These are phyloP conservation scores for Intubia oerlemansii DNA, from an alignment of 2,329 filamentous ascomycete genomes.

Conservation along the genomic window DNA sequence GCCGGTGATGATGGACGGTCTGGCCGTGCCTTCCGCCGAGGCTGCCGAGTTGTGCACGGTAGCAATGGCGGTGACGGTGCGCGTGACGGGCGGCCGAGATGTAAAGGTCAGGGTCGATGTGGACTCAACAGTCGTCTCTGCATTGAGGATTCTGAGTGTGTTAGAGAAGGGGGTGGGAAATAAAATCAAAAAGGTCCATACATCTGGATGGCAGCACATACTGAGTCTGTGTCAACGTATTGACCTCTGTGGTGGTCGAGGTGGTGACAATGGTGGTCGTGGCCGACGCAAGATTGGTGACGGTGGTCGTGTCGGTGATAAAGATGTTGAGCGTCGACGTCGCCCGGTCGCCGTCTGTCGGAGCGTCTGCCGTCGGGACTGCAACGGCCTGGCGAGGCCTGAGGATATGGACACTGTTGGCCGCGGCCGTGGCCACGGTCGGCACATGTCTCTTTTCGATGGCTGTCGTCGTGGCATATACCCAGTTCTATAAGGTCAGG, in stretches of 20 bases:
- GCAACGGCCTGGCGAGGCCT: not conserved
- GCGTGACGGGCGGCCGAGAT: slow-evolving; percentile 5
- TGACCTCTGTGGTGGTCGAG: slow-evolving; percentile 2
- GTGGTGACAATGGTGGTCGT: slow-evolving; percentile 3
- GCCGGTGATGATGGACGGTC: not conserved
- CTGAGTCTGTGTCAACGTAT: slow-evolving; percentile 1
- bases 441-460: slow-evolving; percentile 3
- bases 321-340: too few species aligned
- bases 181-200: slow-evolving; percentile 2
- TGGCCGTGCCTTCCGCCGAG: not conserved
- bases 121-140: slow-evolving; percentile 7
- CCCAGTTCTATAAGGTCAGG: slow-evolving; percentile 8
- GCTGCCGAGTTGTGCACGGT: not conserved
- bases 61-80: slow-evolving; percentile 6
- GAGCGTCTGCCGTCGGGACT: not conserved
- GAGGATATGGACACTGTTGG: not conserved
- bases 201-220: slow-evolving; percentile 5
- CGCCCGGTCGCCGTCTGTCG: slow-evolving; percentile 2
- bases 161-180: not conserved
- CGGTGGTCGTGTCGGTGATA: slow-evolving; percentile 3
- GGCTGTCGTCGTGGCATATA: slow-evolving; percentile 6
- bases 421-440: not conserved
- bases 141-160: slow-evolving; percentile 5
- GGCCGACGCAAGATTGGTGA: slow-evolving; percentile 1
- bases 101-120: slow-evolving; percentile 8